Base-by-base conservation (phyloP, 306 rosid species). In the Citrullus colocynthis region DNA sequence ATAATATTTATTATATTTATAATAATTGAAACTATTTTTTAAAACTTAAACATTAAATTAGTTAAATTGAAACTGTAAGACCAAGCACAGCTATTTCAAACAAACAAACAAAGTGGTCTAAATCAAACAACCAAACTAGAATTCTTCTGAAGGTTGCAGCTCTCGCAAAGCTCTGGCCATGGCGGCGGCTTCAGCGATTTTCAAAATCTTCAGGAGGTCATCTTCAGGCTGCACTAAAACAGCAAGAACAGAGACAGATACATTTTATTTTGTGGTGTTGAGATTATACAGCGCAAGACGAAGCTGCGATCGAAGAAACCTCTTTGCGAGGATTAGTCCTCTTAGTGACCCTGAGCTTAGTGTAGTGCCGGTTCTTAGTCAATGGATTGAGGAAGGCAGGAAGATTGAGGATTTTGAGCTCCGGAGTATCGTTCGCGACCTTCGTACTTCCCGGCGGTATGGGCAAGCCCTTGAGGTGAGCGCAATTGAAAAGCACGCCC, bases 381-480 rank as follows among this genome's bases (percentile, higher is more conserved):
- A 72, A 52, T 91, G 95, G 95, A 42, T 85, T 71, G 20, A 59
- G 63, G 84, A 91, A 81, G 91, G 90, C 28, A 44, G 79, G 21
- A 45, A 60, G 45, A 79, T 85, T 59, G 67, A 58, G 15, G 74
- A 3, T 17, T 0, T 14, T 13, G 82, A 87, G 48, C 85, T 89
- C 62, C 83, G 76, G 12, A 17, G 30, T 64, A 85, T 89, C 81
- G 39, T 89, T 37, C 87, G 86, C 55, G 54, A 20, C 24, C 93
- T 87, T 10, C 91, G 93, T 51, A 6, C n/a, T 56, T 72, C 76
- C 76, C 81, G 52, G 67, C 93, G 96, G 56, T 84, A 48, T 81
- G 73, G 8, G 45, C 96, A 91, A 21, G 96, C 96, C 30, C 96
- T 91, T 18, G 77, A 91, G 90, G 91, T 86, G 24, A 69, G 69